These are phyloP conservation scores for Leptographium flavum DNA, from an alignment of 2,329 filamentous ascomycete genomes.

Conservation along the genomic window DNA sequence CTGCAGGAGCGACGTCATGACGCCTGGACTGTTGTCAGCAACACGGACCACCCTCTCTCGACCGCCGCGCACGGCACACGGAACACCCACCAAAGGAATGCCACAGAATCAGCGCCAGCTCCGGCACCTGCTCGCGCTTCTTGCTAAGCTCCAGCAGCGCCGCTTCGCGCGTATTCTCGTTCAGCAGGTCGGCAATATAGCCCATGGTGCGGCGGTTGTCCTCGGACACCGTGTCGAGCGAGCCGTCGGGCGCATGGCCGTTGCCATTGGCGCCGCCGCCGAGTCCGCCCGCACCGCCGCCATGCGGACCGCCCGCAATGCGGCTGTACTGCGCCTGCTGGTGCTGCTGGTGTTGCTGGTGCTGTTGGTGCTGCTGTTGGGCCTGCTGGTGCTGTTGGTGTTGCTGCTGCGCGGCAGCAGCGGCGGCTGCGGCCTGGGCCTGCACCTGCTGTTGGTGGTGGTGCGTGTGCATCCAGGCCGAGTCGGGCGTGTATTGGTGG, in stretches of 20 bases:
- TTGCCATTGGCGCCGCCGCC: slow-evolving; percentile 26
- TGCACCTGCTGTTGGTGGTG: slow-evolving; percentile 36
- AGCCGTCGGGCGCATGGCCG: slow-evolving; percentile 37
- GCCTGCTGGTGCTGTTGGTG: slow-evolving; percentile 45
- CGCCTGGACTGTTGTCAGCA: slow-evolving; percentile 42
- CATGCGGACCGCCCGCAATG: slow-evolving; percentile 30
- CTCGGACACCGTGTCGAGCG: slow-evolving; percentile 58
- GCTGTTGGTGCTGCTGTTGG: slow-evolving; percentile 37
- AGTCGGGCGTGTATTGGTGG: slow-evolving; percentile 50
- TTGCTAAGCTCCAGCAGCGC: slow-evolving; percentile 93
- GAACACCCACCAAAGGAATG: slow-evolving; percentile 76
- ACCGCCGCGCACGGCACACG: too few relatives aligned
- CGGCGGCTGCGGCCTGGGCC: slow-evolving; percentile 1
- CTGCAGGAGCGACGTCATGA: slow-evolving; percentile 94
- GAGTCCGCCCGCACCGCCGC: slow-evolving; percentile 24
- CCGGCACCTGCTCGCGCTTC: slow-evolving; percentile 94
- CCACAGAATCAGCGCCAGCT: slow-evolving; percentile 92
- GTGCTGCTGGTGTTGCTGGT: slow-evolving; percentile 51
- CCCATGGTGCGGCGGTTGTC: slow-evolving; percentile 87
- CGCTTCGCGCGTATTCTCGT: slow-evolving; percentile 73
- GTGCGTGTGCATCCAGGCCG: slow-evolving; percentile 55
- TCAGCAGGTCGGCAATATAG: slow-evolving; percentile 84
- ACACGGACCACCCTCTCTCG: neutral
- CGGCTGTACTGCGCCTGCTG: slow-evolving; percentile 57
- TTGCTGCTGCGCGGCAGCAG: slow-evolving; percentile 17